Evolutionary conservation across 768 basidiomycete genomes (phyloP).

Genomic region (Cystofilobasidium ferigula): DNA sequence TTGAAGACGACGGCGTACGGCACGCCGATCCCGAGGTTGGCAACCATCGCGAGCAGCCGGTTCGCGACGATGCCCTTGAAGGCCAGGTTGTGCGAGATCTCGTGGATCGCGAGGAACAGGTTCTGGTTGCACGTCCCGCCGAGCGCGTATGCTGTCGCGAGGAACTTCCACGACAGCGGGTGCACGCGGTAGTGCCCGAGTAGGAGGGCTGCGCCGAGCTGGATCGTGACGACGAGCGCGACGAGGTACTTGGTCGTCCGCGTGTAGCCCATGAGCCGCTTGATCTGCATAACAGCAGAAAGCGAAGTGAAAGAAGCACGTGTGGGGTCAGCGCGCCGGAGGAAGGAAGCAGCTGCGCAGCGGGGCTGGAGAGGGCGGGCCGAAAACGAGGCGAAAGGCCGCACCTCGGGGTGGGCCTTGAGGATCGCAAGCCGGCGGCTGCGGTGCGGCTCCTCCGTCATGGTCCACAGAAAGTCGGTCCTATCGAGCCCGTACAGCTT

Average conservation of each 20-base stretch:
- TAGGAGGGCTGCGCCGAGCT: conserved; percentile 53
- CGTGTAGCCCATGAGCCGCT: conserved; percentile 91
- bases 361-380: no score
- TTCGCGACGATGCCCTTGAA: conserved; percentile 73
- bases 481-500: conserved; percentile 14
- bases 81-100: conserved; percentile 95
- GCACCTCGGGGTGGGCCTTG: conserved; percentile 84
- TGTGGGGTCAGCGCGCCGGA: neutral
- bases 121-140: conserved; percentile 97
- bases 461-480: conserved; percentile 81
- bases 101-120: conserved; percentile 93
- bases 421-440: conserved; percentile 75
- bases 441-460: conserved; percentile 96
- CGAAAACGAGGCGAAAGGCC: conserved; percentile 27
- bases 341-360: neutral
- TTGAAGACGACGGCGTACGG: conserved; percentile 96
- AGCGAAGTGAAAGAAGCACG: neutral
- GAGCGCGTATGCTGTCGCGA: conserved; percentile 66
- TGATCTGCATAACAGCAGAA: conserved; percentile 67
- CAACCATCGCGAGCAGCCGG: conserved; percentile 75
- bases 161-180: conserved; percentile 59
- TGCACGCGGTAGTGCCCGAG: conserved; percentile 51
- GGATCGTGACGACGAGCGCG: conserved; percentile 64
- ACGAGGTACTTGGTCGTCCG: conserved; percentile 84
- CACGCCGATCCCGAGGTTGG: conserved; percentile 85